Conservation (phyloP, 495 filamentous ascomycete genomes). For the Daldinia decipiens region DNA sequence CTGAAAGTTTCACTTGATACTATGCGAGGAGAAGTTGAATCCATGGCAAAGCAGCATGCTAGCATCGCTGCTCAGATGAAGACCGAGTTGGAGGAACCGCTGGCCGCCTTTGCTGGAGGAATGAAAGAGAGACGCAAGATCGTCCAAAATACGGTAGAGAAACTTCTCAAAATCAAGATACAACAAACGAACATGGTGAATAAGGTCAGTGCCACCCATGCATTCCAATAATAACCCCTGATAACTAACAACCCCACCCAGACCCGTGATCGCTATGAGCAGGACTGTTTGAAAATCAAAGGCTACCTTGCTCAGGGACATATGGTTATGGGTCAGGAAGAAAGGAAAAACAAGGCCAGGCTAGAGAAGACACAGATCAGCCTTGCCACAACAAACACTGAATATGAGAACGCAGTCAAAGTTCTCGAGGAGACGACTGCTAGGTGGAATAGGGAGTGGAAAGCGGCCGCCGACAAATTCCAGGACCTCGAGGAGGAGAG, state of each 20-base stretch:
- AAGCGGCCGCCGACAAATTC: constrained; percentile 98
- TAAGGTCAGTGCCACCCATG: constrained; percentile 67
- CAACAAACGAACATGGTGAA: constrained; percentile 92
- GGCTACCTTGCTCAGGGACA: constrained; percentile 98
- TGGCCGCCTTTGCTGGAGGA: constrained; percentile 89
- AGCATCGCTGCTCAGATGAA: constrained; percentile 94
- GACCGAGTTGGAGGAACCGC: constrained; percentile 93
- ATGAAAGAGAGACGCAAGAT: constrained; percentile 97
- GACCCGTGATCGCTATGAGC: constrained; percentile 93
- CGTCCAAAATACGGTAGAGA: constrained; percentile 91
- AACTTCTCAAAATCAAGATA: constrained; percentile 89
- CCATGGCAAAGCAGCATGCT: constrained; percentile 92
- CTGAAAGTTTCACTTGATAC: constrained; percentile 85
- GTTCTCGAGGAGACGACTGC: constrained; percentile 94
- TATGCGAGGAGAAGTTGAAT: constrained; percentile 89
- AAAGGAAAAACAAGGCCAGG: constrained; percentile 98
- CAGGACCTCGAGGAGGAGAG: constrained; percentile 99
- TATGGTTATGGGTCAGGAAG: constrained; percentile 99
- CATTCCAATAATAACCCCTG: neutral
- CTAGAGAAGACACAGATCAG: constrained; percentile 99
- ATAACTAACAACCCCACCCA: constrained; percentile 53
- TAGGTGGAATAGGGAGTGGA: constrained; percentile 98
- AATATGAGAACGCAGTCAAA: constrained; percentile 94
- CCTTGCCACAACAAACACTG: constrained; percentile 84
- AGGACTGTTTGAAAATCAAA: constrained; percentile 97